A percentile compares a stretch with the other conserved stretches of the same genome.
These are phyloP conservation scores for Suillus subaureus DNA, from an alignment of 768 basidiomycete species.

Conservation along the genomic window DNA sequence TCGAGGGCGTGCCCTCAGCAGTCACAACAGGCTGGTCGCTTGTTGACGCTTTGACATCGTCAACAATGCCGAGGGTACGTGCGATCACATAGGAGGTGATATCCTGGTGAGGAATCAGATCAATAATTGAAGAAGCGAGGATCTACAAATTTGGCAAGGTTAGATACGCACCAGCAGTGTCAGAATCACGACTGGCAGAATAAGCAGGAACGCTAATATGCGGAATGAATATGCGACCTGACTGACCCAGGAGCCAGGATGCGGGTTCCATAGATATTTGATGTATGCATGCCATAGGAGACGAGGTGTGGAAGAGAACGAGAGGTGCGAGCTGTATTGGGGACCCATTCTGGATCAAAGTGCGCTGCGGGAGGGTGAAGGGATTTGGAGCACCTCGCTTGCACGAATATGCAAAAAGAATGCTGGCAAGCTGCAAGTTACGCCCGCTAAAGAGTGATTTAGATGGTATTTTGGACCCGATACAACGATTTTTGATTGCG, in stretches of 20 bases:
- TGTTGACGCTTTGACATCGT: constrained; percentile 74
- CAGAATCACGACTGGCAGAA: constrained; percentile 55
- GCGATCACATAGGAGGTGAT: constrained; percentile 82
- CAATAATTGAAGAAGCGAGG: constrained; percentile 7
- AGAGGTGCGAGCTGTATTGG: constrained; percentile 17
- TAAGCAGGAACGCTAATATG: constrained; percentile 56
- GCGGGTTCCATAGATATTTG: constrained; percentile 64
- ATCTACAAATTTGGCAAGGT: constrained; percentile 13
- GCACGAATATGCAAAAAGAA: constrained; percentile 18
- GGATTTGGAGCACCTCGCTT: constrained; percentile 6
- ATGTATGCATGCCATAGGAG: constrained; percentile 63
- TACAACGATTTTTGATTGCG: background rate
- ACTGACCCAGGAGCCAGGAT: constrained; percentile 67
- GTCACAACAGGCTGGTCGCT: constrained; percentile 46
- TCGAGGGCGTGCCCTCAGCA: constrained; percentile 13
- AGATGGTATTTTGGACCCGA: constrained; percentile 7
- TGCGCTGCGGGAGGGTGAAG: constrained; percentile 11
- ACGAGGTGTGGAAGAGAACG: constrained; percentile 37
- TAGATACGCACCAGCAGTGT: constrained; percentile 61
- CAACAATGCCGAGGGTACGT: constrained; percentile 77
- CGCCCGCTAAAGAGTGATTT: background rate
- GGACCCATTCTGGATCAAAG: constrained; percentile 9
- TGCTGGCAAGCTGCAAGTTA: constrained; percentile 16
- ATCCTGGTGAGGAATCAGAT: constrained; percentile 49
- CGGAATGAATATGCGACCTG: constrained; percentile 65